phyloP scores from a whole-genome alignment of 2,329 filamentous ascomycete genomes.

The Penicillium sp. region DNA sequence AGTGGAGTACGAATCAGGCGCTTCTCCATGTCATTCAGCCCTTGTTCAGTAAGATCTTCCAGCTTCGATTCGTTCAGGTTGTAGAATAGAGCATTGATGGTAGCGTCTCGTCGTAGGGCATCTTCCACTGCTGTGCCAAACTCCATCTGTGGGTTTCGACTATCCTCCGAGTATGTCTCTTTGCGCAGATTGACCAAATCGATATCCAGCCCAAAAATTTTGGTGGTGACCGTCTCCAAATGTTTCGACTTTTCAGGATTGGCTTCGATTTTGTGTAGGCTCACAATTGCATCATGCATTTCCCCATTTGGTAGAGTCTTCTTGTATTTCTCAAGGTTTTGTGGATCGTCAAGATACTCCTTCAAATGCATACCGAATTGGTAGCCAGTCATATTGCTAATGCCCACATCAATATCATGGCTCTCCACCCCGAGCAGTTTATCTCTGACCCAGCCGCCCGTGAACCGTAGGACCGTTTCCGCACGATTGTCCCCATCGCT shows the following conservation, averaged over 20 bases:
- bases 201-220: constrained; percentile 80
- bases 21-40: constrained; percentile 70
- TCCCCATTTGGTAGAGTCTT: constrained; percentile 47
- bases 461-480: constrained; percentile 46
- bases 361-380: constrained; percentile 48
- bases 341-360: constrained; percentile 41
- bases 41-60: constrained; percentile 78
- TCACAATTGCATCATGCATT: constrained; percentile 66
- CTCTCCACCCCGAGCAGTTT: constrained; percentile 49
- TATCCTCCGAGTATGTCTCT: constrained; percentile 86
- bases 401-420: constrained; percentile 51
- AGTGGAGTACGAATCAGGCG: constrained; percentile 81
- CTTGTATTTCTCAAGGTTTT: constrained; percentile 45
- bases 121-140: constrained; percentile 92
- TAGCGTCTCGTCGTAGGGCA: constrained; percentile 84
- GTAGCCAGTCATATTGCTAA: constrained; percentile 51
- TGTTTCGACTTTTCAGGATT: constrained; percentile 98
- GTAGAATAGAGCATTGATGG: constrained; percentile 94
- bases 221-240: constrained; percentile 85
- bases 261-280: constrained; percentile 81
- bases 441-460: constrained; percentile 53
- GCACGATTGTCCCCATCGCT: constrained; percentile 3
- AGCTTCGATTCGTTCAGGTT: constrained; percentile 77
- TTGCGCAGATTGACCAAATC: constrained; percentile 94
- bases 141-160: constrained; percentile 86